Evolutionary conservation across 2,329 filamentous ascomycete genomes (phyloP).

Genomic region (Clarireedia sp.): DNA sequence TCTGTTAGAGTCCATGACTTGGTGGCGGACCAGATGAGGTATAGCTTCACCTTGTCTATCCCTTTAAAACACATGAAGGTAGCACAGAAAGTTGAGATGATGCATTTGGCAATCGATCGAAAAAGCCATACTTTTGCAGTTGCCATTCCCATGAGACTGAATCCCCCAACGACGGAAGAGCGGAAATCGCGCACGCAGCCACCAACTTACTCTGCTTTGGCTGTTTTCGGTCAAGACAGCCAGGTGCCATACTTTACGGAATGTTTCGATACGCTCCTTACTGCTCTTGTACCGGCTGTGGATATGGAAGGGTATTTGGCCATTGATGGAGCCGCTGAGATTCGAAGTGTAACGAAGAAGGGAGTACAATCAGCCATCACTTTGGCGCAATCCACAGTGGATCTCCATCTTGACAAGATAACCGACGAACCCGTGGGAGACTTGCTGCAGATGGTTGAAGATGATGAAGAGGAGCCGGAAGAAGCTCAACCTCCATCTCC

Average conservation of each 20-base stretch:
- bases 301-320: constrained; percentile 65
- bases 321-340: constrained; percentile 67
- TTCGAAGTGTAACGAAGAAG: constrained; percentile 56
- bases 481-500: constrained; percentile 25
- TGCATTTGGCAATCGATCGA: constrained; percentile 65
- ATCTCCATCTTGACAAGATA: constrained; percentile 29
- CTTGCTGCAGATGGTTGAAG: constrained; percentile 19
- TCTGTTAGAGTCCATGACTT: constrained; percentile 76
- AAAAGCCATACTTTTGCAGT: constrained; percentile 59
- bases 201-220: constrained; percentile 43
- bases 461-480: constrained; percentile 29
- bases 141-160: constrained; percentile 35
- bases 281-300: constrained; percentile 57
- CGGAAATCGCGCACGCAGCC: constrained; percentile 29
- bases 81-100: constrained; percentile 37
- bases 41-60: constrained; percentile 51
- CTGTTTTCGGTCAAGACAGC: constrained; percentile 58
- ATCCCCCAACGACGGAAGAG: constrained; percentile 3
- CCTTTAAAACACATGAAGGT: constrained; percentile 29
- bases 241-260: constrained; percentile 52
- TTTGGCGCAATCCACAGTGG: constrained; percentile 48
- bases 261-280: constrained; percentile 49
- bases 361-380: constrained; percentile 45
- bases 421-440: constrained; percentile 22
- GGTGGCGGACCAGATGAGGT: constrained; percentile 67